Percentiles rank a stretch among this genome's conserved stretches.
phyloP scores from a whole-genome alignment of 2,329 filamentous ascomycete genomes.

The Cercospora beticola region DNA sequence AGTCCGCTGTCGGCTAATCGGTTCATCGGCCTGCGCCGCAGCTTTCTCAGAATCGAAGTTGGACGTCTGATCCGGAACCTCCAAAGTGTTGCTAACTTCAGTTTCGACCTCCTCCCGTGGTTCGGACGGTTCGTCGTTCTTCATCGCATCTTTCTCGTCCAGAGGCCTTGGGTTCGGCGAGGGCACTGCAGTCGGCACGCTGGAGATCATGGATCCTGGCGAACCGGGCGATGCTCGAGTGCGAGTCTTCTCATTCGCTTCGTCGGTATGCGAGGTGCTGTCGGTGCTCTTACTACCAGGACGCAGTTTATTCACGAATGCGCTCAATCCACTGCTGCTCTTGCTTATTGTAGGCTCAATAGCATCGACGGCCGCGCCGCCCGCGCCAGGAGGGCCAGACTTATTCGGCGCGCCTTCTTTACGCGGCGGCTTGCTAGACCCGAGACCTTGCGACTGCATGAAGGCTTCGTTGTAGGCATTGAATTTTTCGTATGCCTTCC shows the following conservation, averaged over 20 bases:
- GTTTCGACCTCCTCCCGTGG: constrained; percentile 15
- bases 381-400: constrained; percentile 50
- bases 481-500: constrained; percentile 89
- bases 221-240: constrained; percentile 26
- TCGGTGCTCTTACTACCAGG: constrained; percentile 34
- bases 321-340: constrained; percentile 32
- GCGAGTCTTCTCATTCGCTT: constrained; percentile 30
- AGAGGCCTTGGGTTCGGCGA: constrained; percentile 29
- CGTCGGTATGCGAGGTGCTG: constrained; percentile 24
- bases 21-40: constrained; percentile 32
- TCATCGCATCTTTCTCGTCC: constrained; percentile 30
- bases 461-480: constrained; percentile 75
- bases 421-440: constrained; percentile 54
- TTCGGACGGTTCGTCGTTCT: neutral
- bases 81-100: neutral
- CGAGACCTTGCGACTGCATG: constrained; percentile 59
- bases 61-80: neutral
- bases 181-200: constrained; percentile 34
- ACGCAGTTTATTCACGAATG: constrained; percentile 37
- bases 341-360: constrained; percentile 12
- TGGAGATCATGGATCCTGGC: constrained; percentile 27
- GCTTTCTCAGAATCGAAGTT: constrained; percentile 35
- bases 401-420: constrained; percentile 50
- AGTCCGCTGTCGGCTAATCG: constrained; percentile 35
- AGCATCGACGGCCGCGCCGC: constrained; percentile 27